These are phyloP conservation scores for Penicillium capsulatum DNA, from an alignment of 2,329 filamentous ascomycete genomes.

Conservation along the genomic window DNA sequence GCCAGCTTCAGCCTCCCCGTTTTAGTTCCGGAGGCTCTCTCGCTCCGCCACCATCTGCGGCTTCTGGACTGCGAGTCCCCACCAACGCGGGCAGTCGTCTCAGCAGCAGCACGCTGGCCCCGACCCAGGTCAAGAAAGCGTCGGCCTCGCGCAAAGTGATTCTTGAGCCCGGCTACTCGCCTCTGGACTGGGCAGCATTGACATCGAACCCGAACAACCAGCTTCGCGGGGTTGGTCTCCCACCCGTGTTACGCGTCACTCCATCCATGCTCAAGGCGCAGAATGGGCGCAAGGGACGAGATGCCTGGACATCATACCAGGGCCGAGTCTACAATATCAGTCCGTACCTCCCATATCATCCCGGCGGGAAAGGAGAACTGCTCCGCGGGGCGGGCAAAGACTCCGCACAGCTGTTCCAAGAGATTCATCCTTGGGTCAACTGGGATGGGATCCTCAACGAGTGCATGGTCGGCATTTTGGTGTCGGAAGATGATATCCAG, in stretches of 20 bases:
- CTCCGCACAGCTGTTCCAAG: conserved; percentile 58
- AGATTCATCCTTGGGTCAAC: conserved; percentile 65
- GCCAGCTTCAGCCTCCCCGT: conserved; percentile 26
- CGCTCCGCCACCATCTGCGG: conserved; percentile 43
- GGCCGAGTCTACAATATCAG: conserved; percentile 93
- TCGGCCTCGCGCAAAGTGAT: conserved; percentile 55
- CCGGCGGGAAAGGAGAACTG: conserved; percentile 65
- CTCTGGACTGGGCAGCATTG: conserved; percentile 90
- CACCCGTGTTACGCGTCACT: conserved; percentile 67
- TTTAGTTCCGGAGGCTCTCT: conserved; percentile 29
- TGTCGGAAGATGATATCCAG: conserved; percentile 49
- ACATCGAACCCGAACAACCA: conserved; percentile 59
- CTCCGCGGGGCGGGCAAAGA: conserved; percentile 64
- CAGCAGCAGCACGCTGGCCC: conserved; percentile 41
- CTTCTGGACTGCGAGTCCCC: conserved; percentile 41
- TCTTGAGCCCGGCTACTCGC: conserved; percentile 85
- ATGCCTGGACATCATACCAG: conserved; percentile 86
- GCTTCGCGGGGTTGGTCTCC: conserved; percentile 55
- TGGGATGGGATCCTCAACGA: conserved; percentile 63
- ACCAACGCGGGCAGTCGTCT: conserved; percentile 41
- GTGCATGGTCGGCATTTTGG: conserved; percentile 59
- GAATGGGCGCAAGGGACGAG: conserved; percentile 76
- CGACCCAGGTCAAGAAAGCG: conserved; percentile 46
- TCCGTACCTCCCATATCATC: conserved; percentile 85
- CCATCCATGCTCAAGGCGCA: conserved; percentile 72